A percentile compares a stretch with the other conserved stretches of the same genome.
phyloP scores from a whole-genome alignment of 495 filamentous ascomycete genomes.

The Copromyces sp. region DNA sequence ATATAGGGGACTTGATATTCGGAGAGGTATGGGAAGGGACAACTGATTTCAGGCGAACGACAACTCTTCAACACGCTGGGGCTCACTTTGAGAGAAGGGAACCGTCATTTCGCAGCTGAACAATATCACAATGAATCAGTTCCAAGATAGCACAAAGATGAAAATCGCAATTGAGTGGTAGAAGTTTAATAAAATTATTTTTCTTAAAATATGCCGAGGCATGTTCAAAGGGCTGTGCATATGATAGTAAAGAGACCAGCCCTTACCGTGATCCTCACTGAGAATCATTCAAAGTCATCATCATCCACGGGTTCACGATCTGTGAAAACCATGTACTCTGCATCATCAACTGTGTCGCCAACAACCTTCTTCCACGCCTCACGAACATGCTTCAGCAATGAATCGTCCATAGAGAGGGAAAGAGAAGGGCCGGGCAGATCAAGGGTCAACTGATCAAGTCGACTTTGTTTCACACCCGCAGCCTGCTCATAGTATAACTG shows the following conservation, averaged over 20 bases:
- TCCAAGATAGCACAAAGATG: not conserved
- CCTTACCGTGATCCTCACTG: constrained; percentile 9
- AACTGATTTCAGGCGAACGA: not conserved
- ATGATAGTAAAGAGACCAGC: not conserved
- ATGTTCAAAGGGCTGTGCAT: not conserved
- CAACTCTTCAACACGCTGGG: not conserved
- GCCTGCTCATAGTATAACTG: constrained; percentile 51
- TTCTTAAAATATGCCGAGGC: not conserved
- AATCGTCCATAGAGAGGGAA: constrained; percentile 62
- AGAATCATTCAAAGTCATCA: constrained; percentile 30
- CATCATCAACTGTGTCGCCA: constrained; percentile 37
- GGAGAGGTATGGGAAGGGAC: not conserved
- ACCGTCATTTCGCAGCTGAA: not conserved
- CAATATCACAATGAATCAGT: not conserved
- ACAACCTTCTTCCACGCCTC: constrained; percentile 54
- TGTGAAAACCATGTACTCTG: constrained; percentile 55
- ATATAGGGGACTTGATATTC: not conserved
- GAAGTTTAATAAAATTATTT: not conserved
- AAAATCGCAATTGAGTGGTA: not conserved
- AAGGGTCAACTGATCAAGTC: constrained; percentile 24
- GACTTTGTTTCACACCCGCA: constrained; percentile 13
- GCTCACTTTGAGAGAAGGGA: not conserved
- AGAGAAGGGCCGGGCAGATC: constrained; percentile 44
- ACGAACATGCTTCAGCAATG: constrained; percentile 47
- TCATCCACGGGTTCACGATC: constrained; percentile 43